Evolutionary conservation across 257 asterid species (phyloP), one percentile per base, ranked within the genome.

Genomic region (Penstemon barbatus): DNA sequence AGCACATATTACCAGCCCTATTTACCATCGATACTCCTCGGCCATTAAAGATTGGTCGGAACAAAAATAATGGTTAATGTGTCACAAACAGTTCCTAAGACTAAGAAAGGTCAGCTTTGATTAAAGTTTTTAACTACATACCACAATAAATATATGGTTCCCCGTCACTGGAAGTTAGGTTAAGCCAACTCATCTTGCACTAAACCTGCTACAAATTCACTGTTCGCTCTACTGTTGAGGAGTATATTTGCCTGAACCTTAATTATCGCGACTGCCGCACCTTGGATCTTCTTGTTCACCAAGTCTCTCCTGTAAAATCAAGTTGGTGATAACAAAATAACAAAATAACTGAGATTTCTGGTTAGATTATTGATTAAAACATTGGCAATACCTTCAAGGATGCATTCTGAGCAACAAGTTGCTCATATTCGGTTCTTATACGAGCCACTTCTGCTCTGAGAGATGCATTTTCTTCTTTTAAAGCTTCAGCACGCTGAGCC

Each of bases 401-500:
- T 55, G 87, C 87, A 86, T 91, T 91, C 77, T 89, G 95, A 63
- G 93, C 83, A 61, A 71, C 81, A 66, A 91, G 89, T 48, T 86
- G 90, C 45, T 94, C 98, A 39, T 84, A 83, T 52, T 87, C 92
- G 25, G 86, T 83, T 84, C 83, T 83, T 70, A 91, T 72, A 59
- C 81, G 98, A 72, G 80, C 83, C 76, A 91, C 58, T 78, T 94
- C 97, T 57, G 93, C 89, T 80, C 87, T 83, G 71, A 94, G 97
- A 52, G 93, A 78, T 12, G 88, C 75, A 78, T 94, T 94, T 77
- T 94, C 97, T 75, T 86, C 96, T 57, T 83, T 83, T 72, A 94
- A 79, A 64, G 67, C 65, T 40, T 87, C 97, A 72, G 99, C 90
- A 64, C 89, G 93, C 74, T 84, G 92, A 58, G 91, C 96, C 73